Conservation (phyloP, 805 yeast genomes). For the Saccharomycopsis sp. region DNA sequence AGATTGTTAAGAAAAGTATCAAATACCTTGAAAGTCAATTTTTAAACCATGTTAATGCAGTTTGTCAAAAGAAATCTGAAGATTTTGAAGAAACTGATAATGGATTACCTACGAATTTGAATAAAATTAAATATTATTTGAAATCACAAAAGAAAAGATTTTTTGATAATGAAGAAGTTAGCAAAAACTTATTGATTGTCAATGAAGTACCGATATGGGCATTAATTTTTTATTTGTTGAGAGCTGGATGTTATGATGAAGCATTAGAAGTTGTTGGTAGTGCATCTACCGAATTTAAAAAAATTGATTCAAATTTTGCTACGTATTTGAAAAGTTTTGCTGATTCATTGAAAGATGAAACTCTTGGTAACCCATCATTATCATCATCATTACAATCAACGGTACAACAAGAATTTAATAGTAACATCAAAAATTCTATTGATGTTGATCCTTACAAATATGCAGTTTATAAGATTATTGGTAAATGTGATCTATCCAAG, state of each 20-base stretch:
- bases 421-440: constrained; percentile 60
- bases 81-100: constrained; percentile 6
- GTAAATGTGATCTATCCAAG: constrained; percentile 75
- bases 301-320: constrained; percentile 80
- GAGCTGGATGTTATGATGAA: constrained; percentile 78
- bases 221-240: constrained; percentile 68
- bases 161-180: constrained; percentile 41
- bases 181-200: constrained; percentile 52
- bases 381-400: constrained; percentile 63
- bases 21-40: constrained; percentile 70
- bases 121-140: constrained; percentile 61
- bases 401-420: constrained; percentile 74
- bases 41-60: constrained; percentile 60
- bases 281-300: constrained; percentile 67
- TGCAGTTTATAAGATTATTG: constrained; percentile 85
- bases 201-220: constrained; percentile 97
- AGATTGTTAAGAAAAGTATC: constrained; percentile 49
- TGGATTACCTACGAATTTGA: constrained; percentile 65
- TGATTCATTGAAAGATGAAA: constrained; percentile 31
- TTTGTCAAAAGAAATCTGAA: constrained; percentile 41
- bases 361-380: constrained; percentile 38
- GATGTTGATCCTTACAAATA: constrained; percentile 84
- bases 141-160: constrained; percentile 38
- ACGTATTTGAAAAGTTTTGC: constrained; percentile 67
- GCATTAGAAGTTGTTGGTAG: constrained; percentile 63